A percentile compares a stretch with the other conserved stretches of the same genome.
Conservation (phyloP, 2,329 filamentous ascomycete genomes). For the Colletotrichum caudatum region DNA sequence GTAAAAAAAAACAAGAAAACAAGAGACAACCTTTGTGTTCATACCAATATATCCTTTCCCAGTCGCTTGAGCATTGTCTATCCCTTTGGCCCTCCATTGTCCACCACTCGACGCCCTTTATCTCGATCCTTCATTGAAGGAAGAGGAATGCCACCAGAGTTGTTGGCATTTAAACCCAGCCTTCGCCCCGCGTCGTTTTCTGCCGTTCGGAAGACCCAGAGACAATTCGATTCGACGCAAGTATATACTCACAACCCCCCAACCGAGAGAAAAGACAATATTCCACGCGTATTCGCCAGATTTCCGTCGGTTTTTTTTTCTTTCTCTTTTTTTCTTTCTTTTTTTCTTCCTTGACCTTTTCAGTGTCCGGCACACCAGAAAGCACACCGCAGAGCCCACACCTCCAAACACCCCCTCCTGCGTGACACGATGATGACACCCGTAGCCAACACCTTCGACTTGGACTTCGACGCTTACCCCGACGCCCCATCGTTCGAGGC, state of each 20-base stretch:
- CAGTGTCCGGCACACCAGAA: background rate
- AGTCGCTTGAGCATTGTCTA: background rate
- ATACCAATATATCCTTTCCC: background rate
- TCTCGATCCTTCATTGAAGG: background rate
- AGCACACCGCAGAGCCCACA: background rate
- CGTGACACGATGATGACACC: background rate
- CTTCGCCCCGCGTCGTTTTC: background rate
- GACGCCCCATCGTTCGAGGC: slow-evolving; percentile 7
- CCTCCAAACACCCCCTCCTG: background rate
- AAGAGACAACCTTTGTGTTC: background rate
- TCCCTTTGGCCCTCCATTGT: background rate
- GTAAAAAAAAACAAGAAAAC: too few relatives aligned
- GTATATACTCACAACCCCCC: background rate
- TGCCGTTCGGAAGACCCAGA: background rate
- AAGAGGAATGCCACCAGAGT: background rate
- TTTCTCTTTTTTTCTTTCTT: background rate
- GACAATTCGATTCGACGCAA: background rate
- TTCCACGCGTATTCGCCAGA: background rate
- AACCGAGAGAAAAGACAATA: background rate
- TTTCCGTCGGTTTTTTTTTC: background rate
- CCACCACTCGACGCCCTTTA: background rate
- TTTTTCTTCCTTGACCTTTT: background rate
- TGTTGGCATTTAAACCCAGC: slow-evolving; percentile 1
- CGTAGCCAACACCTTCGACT: background rate
- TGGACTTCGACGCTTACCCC: background rate